Base-by-base conservation (phyloP, 2,329 filamentous ascomycete species). In the Paraphoma sp. region DNA sequence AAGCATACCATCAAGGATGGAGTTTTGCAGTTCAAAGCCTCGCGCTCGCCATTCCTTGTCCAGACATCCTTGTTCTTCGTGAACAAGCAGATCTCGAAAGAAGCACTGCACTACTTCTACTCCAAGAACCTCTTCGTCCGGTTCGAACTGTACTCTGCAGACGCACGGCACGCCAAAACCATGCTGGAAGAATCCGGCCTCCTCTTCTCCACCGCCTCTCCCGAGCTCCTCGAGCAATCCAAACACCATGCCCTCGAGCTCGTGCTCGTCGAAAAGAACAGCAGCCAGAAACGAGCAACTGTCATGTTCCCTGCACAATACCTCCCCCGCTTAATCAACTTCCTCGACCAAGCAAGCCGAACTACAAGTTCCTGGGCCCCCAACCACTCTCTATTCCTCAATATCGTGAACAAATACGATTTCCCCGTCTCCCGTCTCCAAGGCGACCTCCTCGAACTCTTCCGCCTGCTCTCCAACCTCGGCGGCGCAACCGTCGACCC, bases 251-350 rank as follows among this genome's bases (percentile, higher is more conserved):
- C 70, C 0, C 56, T 76, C 18, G 70, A 75, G 2, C 18, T 76
- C 3, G 63, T 61, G 0, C 54, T 76, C 6, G 59, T 70, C 1
- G 71, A 75, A 41, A 70, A 73, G 53, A 60, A 64, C 30, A 72
- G 67, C 43, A 57, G 48, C 6, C 60, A 68, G 53, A 73, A 65
- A 41, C 59, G 71, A 18, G 68, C 70, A 1, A 47, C 29, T 0
- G 67, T 74, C 10, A 64, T 76, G 53, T 76, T 76, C 29, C 73
- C 73, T 0, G 72, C 72, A 1, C 72, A 75, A 29, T 76, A 76
- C 36, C 59, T 76, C 0, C 73, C 73, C 0, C 65, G 73, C 0
- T 52, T 76, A n/a, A 67, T 76, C 44, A 71, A 73, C 53, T 76
- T 75, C 60, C 53, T 74, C 18, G 61, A 68, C n/a, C 63, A 70